These are phyloP conservation scores for Lachnellula willkommii DNA, from an alignment of 2,329 filamentous ascomycete genomes.

Conservation along the genomic window DNA sequence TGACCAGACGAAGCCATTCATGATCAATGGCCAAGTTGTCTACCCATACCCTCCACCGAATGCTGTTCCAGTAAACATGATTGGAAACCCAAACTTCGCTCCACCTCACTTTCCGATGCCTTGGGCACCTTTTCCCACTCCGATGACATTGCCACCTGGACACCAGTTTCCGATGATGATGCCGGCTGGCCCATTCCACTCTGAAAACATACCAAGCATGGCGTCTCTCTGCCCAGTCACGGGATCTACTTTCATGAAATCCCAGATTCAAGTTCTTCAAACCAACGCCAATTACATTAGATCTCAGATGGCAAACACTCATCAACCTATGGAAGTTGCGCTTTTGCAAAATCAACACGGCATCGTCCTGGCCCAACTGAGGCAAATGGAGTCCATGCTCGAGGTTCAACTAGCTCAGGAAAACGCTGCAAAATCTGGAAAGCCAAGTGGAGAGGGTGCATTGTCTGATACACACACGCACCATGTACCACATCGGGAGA, in stretches of 20 bases:
- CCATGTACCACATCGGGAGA: neutral
- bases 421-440: neutral
- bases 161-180: constrained; percentile 19
- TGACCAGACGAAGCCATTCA: constrained; percentile 31
- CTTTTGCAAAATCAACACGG: constrained; percentile 42
- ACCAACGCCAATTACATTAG: constrained; percentile 51
- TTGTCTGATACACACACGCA: neutral
- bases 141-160: constrained; percentile 16
- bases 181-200: constrained; percentile 1
- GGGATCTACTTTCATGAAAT: constrained; percentile 16
- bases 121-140: constrained; percentile 9
- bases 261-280: constrained; percentile 36
- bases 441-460: neutral
- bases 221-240: neutral
- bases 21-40: constrained; percentile 30
- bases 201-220: constrained; percentile 10
- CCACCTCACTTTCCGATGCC: constrained; percentile 16
- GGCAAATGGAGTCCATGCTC: constrained; percentile 21
- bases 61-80: constrained; percentile 21
- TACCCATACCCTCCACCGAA: constrained; percentile 27
- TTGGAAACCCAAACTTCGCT: constrained; percentile 24
- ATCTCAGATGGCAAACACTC: constrained; percentile 56
- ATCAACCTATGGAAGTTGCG: constrained; percentile 56
- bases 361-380: constrained; percentile 35
- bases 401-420: constrained; percentile 19